Conservation (phyloP, 768 basidiomycete species). For the Auricularia sp. region DNA sequence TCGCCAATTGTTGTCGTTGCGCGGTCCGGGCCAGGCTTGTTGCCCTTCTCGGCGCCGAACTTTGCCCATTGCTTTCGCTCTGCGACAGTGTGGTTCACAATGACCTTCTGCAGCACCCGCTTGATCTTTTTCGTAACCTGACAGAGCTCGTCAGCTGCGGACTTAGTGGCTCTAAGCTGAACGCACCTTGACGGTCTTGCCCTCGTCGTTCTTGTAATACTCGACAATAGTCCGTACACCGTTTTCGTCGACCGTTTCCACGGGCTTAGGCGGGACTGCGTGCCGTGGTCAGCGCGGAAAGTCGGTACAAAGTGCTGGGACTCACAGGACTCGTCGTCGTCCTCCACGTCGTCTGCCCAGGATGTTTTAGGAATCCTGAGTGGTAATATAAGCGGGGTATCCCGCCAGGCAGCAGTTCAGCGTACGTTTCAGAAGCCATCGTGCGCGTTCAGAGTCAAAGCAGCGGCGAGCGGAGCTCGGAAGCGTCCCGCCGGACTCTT, state of each 20-base stretch:
- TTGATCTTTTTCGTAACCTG: constrained; percentile 83
- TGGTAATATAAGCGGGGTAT: background rate
- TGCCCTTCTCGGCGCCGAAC: constrained; percentile 87
- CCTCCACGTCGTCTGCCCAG: constrained; percentile 80
- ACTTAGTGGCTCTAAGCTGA: background rate
- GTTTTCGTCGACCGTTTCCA: constrained; percentile 74
- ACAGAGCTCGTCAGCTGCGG: background rate
- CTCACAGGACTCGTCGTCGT: constrained; percentile 53
- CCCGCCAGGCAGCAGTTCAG: background rate
- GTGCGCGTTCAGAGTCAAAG: background rate
- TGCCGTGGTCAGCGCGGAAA: no score
- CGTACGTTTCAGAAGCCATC: background rate
- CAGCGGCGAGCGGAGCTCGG: no score
- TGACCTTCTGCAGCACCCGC: constrained; percentile 76
- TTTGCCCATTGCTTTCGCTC: constrained; percentile 90
- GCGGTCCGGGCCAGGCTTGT: constrained; percentile 77
- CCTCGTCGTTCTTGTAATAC: constrained; percentile 80
- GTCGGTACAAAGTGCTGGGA: background rate
- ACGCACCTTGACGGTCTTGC: constrained; percentile 85
- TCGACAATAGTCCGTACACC: constrained; percentile 81
- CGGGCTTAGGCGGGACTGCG: constrained; percentile 33
- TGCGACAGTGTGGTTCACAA: constrained; percentile 91
- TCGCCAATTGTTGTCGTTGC: constrained; percentile 91
- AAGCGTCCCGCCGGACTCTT: no score
- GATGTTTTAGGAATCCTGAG: constrained; percentile 44